phyloP scores from a whole-genome alignment of 164 flowering plant genomes.

The Tinospora cordifolia region DNA sequence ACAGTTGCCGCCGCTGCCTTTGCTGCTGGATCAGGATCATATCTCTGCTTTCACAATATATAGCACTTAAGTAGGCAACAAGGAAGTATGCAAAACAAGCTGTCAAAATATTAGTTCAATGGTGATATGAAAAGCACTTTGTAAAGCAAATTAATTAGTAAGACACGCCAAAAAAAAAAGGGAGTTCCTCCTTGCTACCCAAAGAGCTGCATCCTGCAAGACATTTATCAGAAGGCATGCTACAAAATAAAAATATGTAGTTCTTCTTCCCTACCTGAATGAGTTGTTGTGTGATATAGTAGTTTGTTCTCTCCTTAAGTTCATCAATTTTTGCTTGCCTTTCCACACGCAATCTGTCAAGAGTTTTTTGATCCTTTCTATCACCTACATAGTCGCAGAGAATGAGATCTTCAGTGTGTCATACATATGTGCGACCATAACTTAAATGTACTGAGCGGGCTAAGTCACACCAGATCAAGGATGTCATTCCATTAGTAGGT shows the following conservation, averaged over 20 bases:
- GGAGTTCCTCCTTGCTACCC: too few relatives aligned
- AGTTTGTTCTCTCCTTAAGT: constrained; percentile 87
- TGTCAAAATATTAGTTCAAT: neutral
- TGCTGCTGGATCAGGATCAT: constrained; percentile 93
- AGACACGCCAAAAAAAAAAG: too few relatives aligned
- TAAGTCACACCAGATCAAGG: too few relatives aligned
- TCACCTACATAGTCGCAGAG: constrained; percentile 42
- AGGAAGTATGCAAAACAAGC: neutral
- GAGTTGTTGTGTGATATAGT: constrained; percentile 82
- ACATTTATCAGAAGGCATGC: neutral
- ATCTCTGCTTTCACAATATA: constrained; percentile 48
- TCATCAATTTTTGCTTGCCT: constrained; percentile 83
- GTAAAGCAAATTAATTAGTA: too few relatives aligned
- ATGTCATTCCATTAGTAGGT: too few relatives aligned
- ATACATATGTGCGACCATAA: neutral
- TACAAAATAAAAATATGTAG: neutral
- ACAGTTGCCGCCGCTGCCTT: constrained; percentile 95
- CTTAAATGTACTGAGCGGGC: neutral
- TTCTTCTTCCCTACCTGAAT: constrained; percentile 55
- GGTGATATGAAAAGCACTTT: neutral
- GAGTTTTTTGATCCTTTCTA: constrained; percentile 68
- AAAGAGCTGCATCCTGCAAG: too few relatives aligned
- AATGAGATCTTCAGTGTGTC: neutral
- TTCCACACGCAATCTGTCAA: constrained; percentile 78
- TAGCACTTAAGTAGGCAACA: neutral